Percentiles rank a stretch among this genome's conserved stretches.
Evolutionary conservation across 495 filamentous ascomycete genomes (phyloP).

Genomic region (Cercophora scortea): DNA sequence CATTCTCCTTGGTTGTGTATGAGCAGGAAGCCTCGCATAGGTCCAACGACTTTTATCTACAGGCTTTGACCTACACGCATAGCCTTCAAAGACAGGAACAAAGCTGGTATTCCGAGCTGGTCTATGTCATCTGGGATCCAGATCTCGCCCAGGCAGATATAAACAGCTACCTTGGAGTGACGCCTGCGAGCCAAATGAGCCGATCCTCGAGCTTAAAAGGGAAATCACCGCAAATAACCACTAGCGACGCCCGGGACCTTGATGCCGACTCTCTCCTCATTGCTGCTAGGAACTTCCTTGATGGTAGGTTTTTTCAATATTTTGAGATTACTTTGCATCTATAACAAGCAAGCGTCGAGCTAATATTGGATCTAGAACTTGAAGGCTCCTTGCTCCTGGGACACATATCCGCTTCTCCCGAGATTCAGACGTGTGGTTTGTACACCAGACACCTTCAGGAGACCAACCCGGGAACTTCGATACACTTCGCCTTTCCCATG

Average conservation of each 20-base stretch:
- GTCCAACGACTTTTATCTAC: conserved; percentile 28
- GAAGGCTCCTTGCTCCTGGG: conserved; percentile 31
- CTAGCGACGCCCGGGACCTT: not conserved
- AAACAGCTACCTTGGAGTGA: conserved; percentile 1
- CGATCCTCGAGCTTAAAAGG: conserved; percentile 27
- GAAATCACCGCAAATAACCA: conserved; percentile 24
- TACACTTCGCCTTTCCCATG: conserved; percentile 18
- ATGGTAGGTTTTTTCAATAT: conserved; percentile 24
- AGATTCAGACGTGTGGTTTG: conserved; percentile 25
- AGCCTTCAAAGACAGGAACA: conserved; percentile 7
- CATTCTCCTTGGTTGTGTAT: conserved; percentile 34
- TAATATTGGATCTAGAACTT: conserved; percentile 22
- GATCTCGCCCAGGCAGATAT: conserved; percentile 12
- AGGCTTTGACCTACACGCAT: conserved; percentile 28
- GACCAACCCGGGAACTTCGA: conserved; percentile 5
- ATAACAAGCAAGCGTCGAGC: not conserved
- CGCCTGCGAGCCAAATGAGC: not conserved
- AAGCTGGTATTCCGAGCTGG: conserved; percentile 23
- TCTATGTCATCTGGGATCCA: conserved; percentile 30
- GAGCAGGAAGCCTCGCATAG: conserved; percentile 21
- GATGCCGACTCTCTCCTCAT: conserved; percentile 26
- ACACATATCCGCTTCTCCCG: conserved; percentile 13
- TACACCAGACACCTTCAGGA: conserved; percentile 25
- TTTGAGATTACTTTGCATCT: no score
- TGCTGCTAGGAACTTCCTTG: conserved; percentile 39